Evolutionary conservation across 352 stramenopile genomes (phyloP), one percentile per base, ranked within the genome.

Genomic region (Phytophthora boehmeriae): DNA sequence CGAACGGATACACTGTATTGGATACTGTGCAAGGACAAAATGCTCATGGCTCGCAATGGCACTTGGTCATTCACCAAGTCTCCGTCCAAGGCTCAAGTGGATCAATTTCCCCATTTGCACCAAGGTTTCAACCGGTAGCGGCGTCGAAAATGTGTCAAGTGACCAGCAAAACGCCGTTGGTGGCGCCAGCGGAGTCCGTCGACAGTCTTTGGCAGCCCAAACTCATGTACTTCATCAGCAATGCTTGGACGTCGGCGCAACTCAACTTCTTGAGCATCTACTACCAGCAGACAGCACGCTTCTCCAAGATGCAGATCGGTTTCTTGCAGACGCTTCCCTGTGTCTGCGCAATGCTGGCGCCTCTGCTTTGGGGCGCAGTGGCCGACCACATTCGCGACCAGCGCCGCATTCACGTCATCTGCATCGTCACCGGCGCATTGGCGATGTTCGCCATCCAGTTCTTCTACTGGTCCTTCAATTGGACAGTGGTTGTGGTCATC

Each of bases 201-300:
- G 50, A 59, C 42, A 63, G 46, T 16, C 43, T 80, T 57, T 82
- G 78, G 77, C 78, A 88, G 49, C 75, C 84, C 52, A 95, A 95
- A 66, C 71, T 76, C 68, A 90, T 92, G 80, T 93, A 92, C 76
- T 71, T 76, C 52, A 44, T 92, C 43, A 86, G 71, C 68, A 84
- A 75, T 20, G 74, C 76, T 36, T 86, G 75, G 56, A 70, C 73
- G 43, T 93, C 84, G 63, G 78, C 84, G 36, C 73, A 90, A 50
- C 58, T 83, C 44, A 93, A 93, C 66, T 95, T 88, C 63, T 61
- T 95, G 30, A 76, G 75, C 17, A 69, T 93, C 19, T 93, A 86
- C 68, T 91, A 77, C 68, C 72, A 93, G 61, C 70, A 90, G 55
- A 82, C 67, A 50, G 71, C 74, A 22, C 49, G 71, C 13, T 90